Conservation (phyloP, 768 basidiomycete genomes). For the Lentinula sp. region DNA sequence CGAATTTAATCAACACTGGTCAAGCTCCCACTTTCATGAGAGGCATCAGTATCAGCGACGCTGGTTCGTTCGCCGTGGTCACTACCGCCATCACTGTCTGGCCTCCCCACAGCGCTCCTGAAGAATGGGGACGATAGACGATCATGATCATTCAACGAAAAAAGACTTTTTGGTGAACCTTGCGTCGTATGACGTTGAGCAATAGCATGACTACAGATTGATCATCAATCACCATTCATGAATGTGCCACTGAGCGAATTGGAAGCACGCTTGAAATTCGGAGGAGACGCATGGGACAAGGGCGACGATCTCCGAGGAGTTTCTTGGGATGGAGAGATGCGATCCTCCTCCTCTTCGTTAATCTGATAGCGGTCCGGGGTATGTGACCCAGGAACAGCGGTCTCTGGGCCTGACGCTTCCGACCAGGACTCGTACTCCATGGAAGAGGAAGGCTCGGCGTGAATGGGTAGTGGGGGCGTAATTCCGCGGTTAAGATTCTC, state of each 20-base stretch:
- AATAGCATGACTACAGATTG: constrained; percentile 11
- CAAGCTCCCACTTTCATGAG: constrained; percentile 2
- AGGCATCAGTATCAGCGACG: constrained; percentile 4
- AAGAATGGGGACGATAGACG: neutral
- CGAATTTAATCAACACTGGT: constrained; percentile 6
- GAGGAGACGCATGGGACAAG: constrained; percentile 14
- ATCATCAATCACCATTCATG: constrained; percentile 45
- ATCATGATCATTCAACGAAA: neutral
- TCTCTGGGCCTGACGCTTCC: neutral
- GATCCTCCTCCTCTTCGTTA: constrained; percentile 12
- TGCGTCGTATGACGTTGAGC: constrained; percentile 9
- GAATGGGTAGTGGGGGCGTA: constrained; percentile 6
- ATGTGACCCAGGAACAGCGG: constrained; percentile 11
- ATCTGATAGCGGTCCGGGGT: constrained; percentile 14
- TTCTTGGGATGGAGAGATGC: constrained; percentile 8
- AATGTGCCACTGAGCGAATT: constrained; percentile 28
- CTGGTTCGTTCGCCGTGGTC: neutral
- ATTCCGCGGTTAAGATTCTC: constrained; percentile 10
- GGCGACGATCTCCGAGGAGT: constrained; percentile 8
- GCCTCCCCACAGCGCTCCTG: neutral
- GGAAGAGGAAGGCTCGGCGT: neutral
- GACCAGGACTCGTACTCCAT: neutral
- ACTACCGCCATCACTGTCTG: neutral
- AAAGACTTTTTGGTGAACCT: constrained; percentile 4
- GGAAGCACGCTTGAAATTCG: constrained; percentile 23